Conservation (phyloP, 345 rosid species). For the Syzygium aromaticum region DNA sequence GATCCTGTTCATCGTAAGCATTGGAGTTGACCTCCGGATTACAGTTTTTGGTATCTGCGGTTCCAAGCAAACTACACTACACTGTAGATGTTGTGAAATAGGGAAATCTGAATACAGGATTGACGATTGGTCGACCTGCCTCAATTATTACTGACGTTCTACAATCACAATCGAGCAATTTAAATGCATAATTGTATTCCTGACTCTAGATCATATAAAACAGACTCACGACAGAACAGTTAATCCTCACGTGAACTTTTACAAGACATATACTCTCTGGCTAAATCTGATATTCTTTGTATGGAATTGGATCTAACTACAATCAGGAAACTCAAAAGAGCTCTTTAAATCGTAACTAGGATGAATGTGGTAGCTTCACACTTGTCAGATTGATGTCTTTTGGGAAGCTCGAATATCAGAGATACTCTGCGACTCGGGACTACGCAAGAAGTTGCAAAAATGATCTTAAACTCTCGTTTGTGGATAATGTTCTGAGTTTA, state of each 20-base stretch:
- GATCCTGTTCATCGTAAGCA: neutral
- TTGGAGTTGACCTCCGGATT: neutral
- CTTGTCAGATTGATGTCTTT: conserved; percentile 57
- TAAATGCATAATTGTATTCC: neutral
- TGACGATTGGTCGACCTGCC: neutral
- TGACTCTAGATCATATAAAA: neutral
- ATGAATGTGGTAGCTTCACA: conserved; percentile 56
- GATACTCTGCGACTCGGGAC: conserved; percentile 35
- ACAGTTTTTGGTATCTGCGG: neutral
- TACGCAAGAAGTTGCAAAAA: conserved; percentile 11
- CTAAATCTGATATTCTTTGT: neutral
- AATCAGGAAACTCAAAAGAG: neutral
- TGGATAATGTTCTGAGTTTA: conserved; percentile 27
- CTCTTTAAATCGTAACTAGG: neutral
- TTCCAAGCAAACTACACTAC: neutral
- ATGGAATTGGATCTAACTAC: neutral
- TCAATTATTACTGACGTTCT: neutral
- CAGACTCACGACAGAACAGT: neutral
- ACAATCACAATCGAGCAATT: neutral
- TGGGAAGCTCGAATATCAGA: conserved; percentile 64
- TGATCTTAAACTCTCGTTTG: conserved; percentile 9
- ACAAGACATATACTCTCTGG: too few relatives aligned
- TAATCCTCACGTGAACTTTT: accelerated
- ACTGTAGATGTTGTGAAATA: neutral
- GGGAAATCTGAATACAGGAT: neutral